Conservation (phyloP, 2,329 filamentous ascomycete species). For the Elsinoe necatrix region DNA sequence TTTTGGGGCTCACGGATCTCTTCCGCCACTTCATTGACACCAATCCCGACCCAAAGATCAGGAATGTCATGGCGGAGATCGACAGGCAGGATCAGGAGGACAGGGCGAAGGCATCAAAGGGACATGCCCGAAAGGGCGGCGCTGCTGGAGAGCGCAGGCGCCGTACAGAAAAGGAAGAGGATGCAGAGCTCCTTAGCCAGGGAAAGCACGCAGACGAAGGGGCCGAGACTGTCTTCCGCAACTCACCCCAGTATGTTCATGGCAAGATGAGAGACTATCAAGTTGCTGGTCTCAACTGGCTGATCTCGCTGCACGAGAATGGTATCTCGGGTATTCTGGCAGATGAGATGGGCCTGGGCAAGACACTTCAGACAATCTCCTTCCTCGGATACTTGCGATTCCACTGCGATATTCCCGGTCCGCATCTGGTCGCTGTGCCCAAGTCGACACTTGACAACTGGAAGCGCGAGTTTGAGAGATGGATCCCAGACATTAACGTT, state of each 20-base stretch:
- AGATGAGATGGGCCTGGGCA: constrained; percentile 97
- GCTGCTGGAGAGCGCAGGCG: constrained; percentile 69
- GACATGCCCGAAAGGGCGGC: constrained; percentile 70
- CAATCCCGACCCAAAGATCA: constrained; percentile 89
- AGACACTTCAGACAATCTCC: constrained; percentile 94
- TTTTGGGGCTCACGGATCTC: constrained; percentile 87
- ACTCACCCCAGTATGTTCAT: constrained; percentile 83
- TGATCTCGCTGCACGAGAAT: constrained; percentile 95
- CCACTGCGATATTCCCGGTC: constrained; percentile 78
- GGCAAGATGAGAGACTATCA: constrained; percentile 95
- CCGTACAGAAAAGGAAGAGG: constrained; percentile 94
- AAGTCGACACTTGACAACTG: constrained; percentile 98
- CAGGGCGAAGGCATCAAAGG: constrained; percentile 61
- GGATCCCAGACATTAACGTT: constrained; percentile 94
- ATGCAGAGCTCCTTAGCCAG: constrained; percentile 77
- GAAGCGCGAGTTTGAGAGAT: constrained; percentile 86
- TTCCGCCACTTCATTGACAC: constrained; percentile 99
- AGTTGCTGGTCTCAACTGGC: constrained; percentile 90
- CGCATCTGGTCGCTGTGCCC: constrained; percentile 83
- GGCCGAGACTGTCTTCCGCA: constrained; percentile 74
- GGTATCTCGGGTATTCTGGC: constrained; percentile 96
- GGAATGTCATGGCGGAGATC: constrained; percentile 88
- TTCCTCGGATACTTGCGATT: constrained; percentile 93
- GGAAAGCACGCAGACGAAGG: constrained; percentile 73
- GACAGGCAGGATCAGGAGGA: constrained; percentile 81